Base-by-base conservation (phyloP, 1,284 basidiomycete genomes). In the Cutaneotrichosporon cavernicola region DNA sequence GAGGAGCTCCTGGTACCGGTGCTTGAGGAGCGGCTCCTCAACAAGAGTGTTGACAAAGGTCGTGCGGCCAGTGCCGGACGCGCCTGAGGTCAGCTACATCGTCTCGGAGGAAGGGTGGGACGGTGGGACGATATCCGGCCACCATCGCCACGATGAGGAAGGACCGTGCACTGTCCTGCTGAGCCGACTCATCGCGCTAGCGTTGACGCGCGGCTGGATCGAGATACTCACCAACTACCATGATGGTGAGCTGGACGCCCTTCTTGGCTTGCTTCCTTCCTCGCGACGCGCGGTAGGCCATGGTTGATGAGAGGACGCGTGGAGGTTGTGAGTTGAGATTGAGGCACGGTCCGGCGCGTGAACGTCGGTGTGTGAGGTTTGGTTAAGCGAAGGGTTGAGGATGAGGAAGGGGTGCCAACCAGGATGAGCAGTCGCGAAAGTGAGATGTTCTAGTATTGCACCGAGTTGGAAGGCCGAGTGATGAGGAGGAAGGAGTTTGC, bases 31-130 rank as follows among this genome's bases (percentile, higher is more conserved):
- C 75, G 92, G 90, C 47, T 90, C 90, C 83, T 97, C 95, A 84
- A 93, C 96, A 59, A 97, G 89, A 50, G 94, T 98, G 85, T 98
- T 98, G 77, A 97, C 92, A 78, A 98, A 97, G 60, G 95, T 98
- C 65, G 95, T 97, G 65, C 94, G 90, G 62, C 95, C 95, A 64
- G 92, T 94, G 58, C 95, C 95, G 79, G 93, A 96, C 62, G 92
- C 90, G 84, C 94, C 95, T 81, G 68, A 5, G 14, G 58, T 59
- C 40, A 59, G 58, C 34, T 36, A 34, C 51, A 18, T 43, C 14
- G 40, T 13, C 40, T 51, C 7, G 13, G 13, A 22, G 22, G 50
- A 26, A 31, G 58, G 21, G 18, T 31, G 36, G 56, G 51, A 32
- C 13, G 21, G 18, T 31, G 36, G 56, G 51, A 32, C 13, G 26